A percentile compares a stretch with the other conserved stretches of the same genome.
Conservation (phyloP, 345 rosid species). For the Populus alba region DNA sequence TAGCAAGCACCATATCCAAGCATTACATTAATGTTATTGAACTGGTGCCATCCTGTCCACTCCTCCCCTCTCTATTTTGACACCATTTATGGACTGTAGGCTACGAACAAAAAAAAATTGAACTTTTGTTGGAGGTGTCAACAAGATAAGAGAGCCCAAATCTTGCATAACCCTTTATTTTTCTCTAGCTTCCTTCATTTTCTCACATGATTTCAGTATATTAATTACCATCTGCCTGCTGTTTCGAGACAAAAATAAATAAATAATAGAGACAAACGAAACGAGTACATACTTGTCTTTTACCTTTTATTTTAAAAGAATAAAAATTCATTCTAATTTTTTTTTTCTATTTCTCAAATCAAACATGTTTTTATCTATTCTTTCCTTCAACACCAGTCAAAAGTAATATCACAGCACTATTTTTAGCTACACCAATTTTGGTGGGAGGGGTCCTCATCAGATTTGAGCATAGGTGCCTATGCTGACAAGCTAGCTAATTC, state of each 20-base stretch:
- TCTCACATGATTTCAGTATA: not conserved
- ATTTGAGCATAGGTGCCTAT: not conserved
- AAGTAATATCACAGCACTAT: too few species aligned
- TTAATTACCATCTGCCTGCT: too few species aligned
- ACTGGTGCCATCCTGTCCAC: not conserved
- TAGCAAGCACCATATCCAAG: not conserved
- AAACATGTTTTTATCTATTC: too few species aligned
- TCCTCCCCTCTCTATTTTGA: not conserved
- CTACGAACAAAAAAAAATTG: not conserved
- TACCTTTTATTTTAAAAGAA: too few species aligned
- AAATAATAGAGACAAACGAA: too few species aligned
- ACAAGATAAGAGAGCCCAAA: too few species aligned
- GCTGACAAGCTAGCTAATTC: not conserved
- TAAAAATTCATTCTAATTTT: too few species aligned
- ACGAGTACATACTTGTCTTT: too few species aligned
- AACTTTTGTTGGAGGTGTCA: not conserved
- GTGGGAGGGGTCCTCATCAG: not conserved
- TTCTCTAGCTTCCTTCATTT: not conserved
- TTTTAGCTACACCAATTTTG: not conserved
- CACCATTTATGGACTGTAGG: not conserved
- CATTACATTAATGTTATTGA: not conserved
- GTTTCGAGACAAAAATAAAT: too few species aligned
- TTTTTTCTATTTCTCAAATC: too few species aligned
- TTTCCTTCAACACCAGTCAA: too few species aligned
- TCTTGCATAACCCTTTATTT: too few species aligned